phyloP scores from a whole-genome alignment of 495 filamentous ascomycete species.

The Xylaria curta region DNA sequence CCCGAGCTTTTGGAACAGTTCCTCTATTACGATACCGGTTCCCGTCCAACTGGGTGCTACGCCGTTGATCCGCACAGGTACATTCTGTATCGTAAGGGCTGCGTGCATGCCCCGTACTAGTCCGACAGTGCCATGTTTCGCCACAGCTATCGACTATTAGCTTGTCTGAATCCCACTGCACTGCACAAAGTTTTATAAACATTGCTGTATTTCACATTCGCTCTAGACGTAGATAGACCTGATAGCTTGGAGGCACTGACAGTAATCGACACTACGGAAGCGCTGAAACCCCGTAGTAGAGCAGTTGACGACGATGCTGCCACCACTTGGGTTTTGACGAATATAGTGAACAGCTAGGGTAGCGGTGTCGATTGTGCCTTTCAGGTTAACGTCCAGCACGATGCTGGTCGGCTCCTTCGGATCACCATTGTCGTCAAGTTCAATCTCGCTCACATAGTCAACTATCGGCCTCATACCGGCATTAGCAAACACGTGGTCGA shows the following conservation, averaged over 20 bases:
- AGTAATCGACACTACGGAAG: slow-evolving; percentile 47
- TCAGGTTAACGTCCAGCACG: slow-evolving; percentile 53
- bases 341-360: slow-evolving; percentile 50
- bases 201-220: background rate
- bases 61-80: slow-evolving; percentile 47
- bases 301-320: slow-evolving; percentile 48
- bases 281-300: slow-evolving; percentile 50
- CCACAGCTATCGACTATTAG: slow-evolving; percentile 18
- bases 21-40: slow-evolving; percentile 42
- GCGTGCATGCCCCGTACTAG: slow-evolving; percentile 42
- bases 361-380: slow-evolving; percentile 50
- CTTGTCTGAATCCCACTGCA: background rate
- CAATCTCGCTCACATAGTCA: slow-evolving; percentile 47
- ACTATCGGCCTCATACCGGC: slow-evolving; percentile 51
- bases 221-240: background rate
- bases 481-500: slow-evolving; percentile 60
- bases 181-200: background rate
- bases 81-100: slow-evolving; percentile 20
- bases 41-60: slow-evolving; percentile 53
- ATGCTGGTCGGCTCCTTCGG: slow-evolving; percentile 48
- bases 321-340: slow-evolving; percentile 40
- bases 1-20: slow-evolving; percentile 34
- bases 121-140: slow-evolving; percentile 46
- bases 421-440: slow-evolving; percentile 48
- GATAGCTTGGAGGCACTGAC: slow-evolving; percentile 19